Conservation (phyloP, 768 basidiomycete species). For the Trametes meyenii region DNA sequence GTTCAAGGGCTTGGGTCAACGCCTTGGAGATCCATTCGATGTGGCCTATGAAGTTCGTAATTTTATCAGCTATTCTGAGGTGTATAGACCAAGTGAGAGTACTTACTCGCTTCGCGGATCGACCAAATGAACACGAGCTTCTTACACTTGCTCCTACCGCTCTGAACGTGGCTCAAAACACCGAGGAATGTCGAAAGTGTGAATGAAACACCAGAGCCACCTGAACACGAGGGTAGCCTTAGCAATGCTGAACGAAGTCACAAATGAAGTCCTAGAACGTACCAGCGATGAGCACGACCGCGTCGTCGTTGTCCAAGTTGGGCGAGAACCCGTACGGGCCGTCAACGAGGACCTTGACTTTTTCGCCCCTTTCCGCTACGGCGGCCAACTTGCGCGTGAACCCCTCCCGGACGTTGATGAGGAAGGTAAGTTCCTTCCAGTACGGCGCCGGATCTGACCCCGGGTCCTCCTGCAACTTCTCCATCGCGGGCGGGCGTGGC, state of each 20-base stretch:
- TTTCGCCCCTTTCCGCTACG: conserved; percentile 33
- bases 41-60: conserved; percentile 32
- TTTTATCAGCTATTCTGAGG: background rate
- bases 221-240: conserved; percentile 28
- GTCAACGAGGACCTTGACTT: conserved; percentile 54
- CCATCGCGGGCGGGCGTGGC: background rate
- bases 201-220: conserved; percentile 54
- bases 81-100: background rate
- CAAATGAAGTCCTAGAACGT: conserved; percentile 7
- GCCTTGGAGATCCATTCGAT: conserved; percentile 49
- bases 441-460: conserved; percentile 13
- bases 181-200: conserved; percentile 48
- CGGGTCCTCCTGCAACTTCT: conserved; percentile 12
- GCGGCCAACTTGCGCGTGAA: conserved; percentile 56
- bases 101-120: conserved; percentile 42
- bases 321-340: conserved; percentile 59
- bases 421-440: conserved; percentile 52
- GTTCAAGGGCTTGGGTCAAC: conserved; percentile 37
- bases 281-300: conserved; percentile 56
- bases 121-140: conserved; percentile 47
- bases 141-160: conserved; percentile 32
- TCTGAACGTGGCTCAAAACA: conserved; percentile 40
- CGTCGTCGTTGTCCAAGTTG: conserved; percentile 44
- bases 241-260: background rate
- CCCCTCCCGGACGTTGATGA: conserved; percentile 60